These are phyloP conservation scores for Citrus australasica DNA, from an alignment of 345 rosid genomes.

Conservation along the genomic window DNA sequence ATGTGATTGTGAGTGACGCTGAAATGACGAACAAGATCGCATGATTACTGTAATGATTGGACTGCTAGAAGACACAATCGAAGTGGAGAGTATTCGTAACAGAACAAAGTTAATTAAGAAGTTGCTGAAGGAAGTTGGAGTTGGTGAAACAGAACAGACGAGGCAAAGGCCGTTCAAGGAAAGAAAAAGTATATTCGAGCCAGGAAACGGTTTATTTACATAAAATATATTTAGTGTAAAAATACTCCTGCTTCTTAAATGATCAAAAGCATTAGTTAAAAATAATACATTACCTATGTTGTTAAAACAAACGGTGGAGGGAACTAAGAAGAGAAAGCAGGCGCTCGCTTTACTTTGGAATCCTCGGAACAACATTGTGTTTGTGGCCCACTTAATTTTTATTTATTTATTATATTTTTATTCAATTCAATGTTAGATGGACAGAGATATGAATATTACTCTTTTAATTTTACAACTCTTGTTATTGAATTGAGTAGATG, in stretches of 20 bases:
- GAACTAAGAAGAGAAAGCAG: neutral
- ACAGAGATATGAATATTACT: too few species aligned
- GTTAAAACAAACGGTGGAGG: neutral
- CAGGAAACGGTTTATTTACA: neutral
- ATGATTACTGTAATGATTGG: slow-evolving; percentile 10
- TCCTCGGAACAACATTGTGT: neutral
- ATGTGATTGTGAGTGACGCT: neutral
- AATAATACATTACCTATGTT: too few species aligned
- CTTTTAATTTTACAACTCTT: too few species aligned
- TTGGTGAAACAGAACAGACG: neutral
- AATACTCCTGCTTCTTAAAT: too few species aligned
- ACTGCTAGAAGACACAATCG: neutral
- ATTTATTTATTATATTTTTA: too few species aligned
- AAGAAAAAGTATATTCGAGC: neutral
- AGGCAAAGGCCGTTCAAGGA: neutral
- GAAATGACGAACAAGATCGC: slow-evolving; percentile 27
- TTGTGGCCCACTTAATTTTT: neutral
- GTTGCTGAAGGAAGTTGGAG: neutral
- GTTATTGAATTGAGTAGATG: too few species aligned
- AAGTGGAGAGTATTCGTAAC: neutral
- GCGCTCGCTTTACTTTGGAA: slow-evolving; percentile 3
- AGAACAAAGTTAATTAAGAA: neutral
- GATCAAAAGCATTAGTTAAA: too few species aligned
- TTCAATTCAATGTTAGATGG: too few species aligned
- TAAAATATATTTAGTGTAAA: too few species aligned